Evolutionary conservation across 768 basidiomycete species (phyloP).

Genomic region (Rhizopogon roseolus): DNA sequence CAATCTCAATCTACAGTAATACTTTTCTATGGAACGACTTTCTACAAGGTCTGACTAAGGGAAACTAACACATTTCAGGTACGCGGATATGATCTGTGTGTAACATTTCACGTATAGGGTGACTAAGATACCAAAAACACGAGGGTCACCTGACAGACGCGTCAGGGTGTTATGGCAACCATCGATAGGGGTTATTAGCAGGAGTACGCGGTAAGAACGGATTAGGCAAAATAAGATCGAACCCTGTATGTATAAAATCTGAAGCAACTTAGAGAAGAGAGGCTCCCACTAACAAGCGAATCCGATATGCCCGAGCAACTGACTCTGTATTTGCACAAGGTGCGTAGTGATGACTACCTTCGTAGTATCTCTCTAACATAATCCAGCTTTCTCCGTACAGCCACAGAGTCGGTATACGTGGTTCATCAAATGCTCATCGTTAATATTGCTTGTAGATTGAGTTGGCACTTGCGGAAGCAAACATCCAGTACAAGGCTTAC

Average conservation of each 20-base stretch:
- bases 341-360: not conserved
- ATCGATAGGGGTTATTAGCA: too few relatives aligned
- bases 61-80: not conserved
- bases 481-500: conserved; percentile 40
- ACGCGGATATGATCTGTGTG: too few relatives aligned
- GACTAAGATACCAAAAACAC: not conserved
- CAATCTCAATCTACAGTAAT: too few relatives aligned
- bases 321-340: not conserved
- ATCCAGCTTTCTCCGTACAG: conserved; percentile 49
- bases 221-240: not conserved
- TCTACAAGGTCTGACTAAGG: too few relatives aligned
- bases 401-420: conserved; percentile 36
- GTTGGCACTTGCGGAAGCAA: conserved; percentile 53
- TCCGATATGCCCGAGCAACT: not conserved
- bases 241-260: not conserved
- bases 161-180: not conserved
- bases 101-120: too few relatives aligned
- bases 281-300: not conserved
- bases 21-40: too few relatives aligned
- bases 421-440: not conserved
- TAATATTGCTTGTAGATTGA: conserved; percentile 34
- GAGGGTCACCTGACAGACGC: not conserved
- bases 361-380: not conserved
- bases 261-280: not conserved
- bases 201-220: too few relatives aligned